Evolutionary conservation across 805 yeast genomes (phyloP).

Genomic region (Metschnikowia matae): DNA sequence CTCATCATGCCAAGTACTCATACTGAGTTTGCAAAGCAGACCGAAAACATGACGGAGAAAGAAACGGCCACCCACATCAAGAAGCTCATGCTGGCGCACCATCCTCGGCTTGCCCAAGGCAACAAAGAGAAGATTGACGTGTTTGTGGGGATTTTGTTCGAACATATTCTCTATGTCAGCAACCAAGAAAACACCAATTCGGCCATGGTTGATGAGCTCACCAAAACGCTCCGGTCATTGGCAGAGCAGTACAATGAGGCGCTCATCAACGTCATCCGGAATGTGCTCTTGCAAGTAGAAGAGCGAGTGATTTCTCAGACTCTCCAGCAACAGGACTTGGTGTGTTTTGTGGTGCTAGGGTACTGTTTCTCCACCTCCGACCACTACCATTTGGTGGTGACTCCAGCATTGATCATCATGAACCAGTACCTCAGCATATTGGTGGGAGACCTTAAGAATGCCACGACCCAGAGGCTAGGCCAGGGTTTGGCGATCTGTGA

Average conservation of each 20-base stretch:
- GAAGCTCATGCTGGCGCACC: slow-evolving; percentile 55
- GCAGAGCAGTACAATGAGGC: slow-evolving; percentile 62
- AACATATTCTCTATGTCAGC: slow-evolving; percentile 53
- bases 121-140: slow-evolving; percentile 69
- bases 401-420: slow-evolving; percentile 74
- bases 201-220: slow-evolving; percentile 39
- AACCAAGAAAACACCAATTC: slow-evolving; percentile 15
- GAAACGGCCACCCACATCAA: slow-evolving; percentile 49
- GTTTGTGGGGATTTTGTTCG: slow-evolving; percentile 60
- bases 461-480: slow-evolving; percentile 38
- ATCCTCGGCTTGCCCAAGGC: slow-evolving; percentile 76
- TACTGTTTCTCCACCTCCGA: slow-evolving; percentile 88
- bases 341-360: slow-evolving; percentile 71
- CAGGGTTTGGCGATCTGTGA: slow-evolving; percentile 68
- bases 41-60: slow-evolving; percentile 30
- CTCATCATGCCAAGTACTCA: slow-evolving; percentile 30
- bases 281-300: slow-evolving; percentile 52
- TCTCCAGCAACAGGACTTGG: slow-evolving; percentile 44
- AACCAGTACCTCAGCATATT: slow-evolving; percentile 52
- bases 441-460: slow-evolving; percentile 21
- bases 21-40: slow-evolving; percentile 27
- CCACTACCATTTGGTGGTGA: slow-evolving; percentile 85
- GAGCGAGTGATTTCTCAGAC: slow-evolving; percentile 37
- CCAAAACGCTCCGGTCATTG: slow-evolving; percentile 48
- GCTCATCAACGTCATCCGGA: slow-evolving; percentile 60